A percentile compares a stretch with the other conserved stretches of the same genome.
These are phyloP conservation scores for Saccharum officinarum DNA, from an alignment of 176 grass and related monocot species.

Conservation along the genomic window DNA sequence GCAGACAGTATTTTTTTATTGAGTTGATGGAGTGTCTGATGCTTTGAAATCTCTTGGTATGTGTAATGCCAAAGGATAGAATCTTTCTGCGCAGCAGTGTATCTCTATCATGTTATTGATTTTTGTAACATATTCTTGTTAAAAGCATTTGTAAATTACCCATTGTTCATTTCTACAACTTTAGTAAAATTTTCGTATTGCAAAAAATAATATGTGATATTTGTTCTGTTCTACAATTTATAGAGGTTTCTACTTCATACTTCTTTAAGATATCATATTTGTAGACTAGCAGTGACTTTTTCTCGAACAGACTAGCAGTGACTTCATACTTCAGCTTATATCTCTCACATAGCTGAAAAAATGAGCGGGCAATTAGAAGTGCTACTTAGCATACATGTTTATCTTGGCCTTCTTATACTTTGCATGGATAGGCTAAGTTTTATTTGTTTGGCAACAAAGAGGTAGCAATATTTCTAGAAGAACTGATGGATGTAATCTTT, in stretches of 20 bases:
- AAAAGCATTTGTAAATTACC: background rate
- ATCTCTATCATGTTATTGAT: background rate
- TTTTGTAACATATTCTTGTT: no score
- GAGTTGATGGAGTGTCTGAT: no score
- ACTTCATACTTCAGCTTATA: no score
- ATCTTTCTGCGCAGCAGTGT: background rate
- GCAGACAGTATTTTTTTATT: no score
- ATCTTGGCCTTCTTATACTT: no score
- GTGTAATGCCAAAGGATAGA: background rate
- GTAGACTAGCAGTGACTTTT: constrained; percentile 78
- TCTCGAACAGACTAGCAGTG: constrained; percentile 66
- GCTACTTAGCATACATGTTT: no score
- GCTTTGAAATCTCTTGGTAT: background rate
- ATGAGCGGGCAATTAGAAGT: no score
- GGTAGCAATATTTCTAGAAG: no score
- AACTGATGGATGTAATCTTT: no score
- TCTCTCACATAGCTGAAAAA: no score
- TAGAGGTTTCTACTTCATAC: background rate
- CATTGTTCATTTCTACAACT: background rate
- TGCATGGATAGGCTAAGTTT: no score
- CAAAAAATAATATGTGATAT: background rate
- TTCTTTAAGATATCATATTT: background rate
- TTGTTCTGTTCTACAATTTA: background rate
- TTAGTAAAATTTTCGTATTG: background rate
- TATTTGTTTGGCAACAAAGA: no score